Conservation (phyloP, 2,329 filamentous ascomycete species). For the Monilinia fructicola region DNA sequence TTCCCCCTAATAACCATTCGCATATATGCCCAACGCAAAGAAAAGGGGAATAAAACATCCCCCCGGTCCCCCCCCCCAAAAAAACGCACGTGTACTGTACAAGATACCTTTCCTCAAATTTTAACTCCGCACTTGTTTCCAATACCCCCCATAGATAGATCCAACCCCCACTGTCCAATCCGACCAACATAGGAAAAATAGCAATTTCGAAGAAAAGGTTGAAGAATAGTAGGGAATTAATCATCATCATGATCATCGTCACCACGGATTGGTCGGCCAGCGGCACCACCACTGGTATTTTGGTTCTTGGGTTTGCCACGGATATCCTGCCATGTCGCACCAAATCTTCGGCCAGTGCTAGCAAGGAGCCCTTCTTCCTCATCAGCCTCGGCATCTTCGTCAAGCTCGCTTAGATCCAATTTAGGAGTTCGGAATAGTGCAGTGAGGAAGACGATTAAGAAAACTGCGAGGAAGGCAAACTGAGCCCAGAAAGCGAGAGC, state of each 20-base stretch:
- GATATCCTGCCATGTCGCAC: constrained; percentile 86
- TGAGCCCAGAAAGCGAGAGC: constrained; percentile 94
- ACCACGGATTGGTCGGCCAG: constrained; percentile 31
- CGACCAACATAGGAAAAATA: constrained; percentile 9
- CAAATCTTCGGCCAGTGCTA: constrained; percentile 76
- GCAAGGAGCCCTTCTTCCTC: constrained; percentile 92
- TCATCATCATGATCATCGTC: constrained; percentile 28
- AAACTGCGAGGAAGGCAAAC: constrained; percentile 83
- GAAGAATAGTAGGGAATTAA: neutral
- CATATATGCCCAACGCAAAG: neutral
- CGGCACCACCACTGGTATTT: constrained; percentile 25
- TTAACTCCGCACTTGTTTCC: constrained; percentile 13
- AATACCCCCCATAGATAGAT: constrained; percentile 4
- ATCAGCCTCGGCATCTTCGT: constrained; percentile 85
- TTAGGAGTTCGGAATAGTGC: constrained; percentile 78
- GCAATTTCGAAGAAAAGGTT: constrained; percentile 3
- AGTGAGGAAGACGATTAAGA: constrained; percentile 76
- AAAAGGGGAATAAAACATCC: neutral
- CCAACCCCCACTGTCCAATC: neutral
- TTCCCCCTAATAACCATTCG: neutral
- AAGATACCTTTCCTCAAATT: neutral
- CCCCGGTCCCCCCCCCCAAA: neutral
- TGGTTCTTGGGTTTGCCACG: constrained; percentile 47
- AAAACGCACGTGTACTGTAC: constrained; percentile 3
- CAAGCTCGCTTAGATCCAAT: constrained; percentile 72